Percentiles rank a stretch among this genome's conserved stretches.
These are phyloP conservation scores for Cryptococcus hybrid DNA, from an alignment of 1,284 basidiomycete genomes.

Conservation along the genomic window DNA sequence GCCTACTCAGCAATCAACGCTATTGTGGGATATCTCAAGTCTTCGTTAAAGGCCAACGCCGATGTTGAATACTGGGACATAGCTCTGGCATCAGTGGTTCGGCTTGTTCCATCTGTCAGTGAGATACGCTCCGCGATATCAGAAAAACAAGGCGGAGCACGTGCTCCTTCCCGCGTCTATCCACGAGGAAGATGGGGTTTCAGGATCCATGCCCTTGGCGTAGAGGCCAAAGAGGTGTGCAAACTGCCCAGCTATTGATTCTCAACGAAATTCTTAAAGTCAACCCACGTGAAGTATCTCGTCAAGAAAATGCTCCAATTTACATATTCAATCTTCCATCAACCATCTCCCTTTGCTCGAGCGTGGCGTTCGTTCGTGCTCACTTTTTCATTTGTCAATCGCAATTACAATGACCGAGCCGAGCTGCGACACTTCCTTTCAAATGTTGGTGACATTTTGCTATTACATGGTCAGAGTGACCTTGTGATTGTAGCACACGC, in stretches of 20 bases:
- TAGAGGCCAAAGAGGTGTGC: conserved; percentile 62
- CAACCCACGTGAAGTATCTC: conserved; percentile 67
- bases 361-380: conserved; percentile 65
- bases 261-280: conserved; percentile 64
- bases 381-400: conserved; percentile 70
- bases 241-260: conserved; percentile 69
- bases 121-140: conserved; percentile 69
- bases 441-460: conserved; percentile 65
- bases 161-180: conserved; percentile 61
- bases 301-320: conserved; percentile 66
- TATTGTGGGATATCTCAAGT: conserved; percentile 67
- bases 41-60: conserved; percentile 52
- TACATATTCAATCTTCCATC: conserved; percentile 50
- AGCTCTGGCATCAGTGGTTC: conserved; percentile 60
- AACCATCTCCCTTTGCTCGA: conserved; percentile 55
- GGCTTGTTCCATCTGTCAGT: conserved; percentile 62
- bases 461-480: conserved; percentile 66
- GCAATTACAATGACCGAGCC: conserved; percentile 69
- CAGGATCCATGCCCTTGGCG: conserved; percentile 50
- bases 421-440: conserved; percentile 68
- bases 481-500: conserved; percentile 64
- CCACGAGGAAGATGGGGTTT: conserved; percentile 57
- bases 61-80: conserved; percentile 57
- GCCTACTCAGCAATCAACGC: conserved; percentile 68
- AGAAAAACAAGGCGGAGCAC: conserved; percentile 67